phyloP scores from a whole-genome alignment of 768 basidiomycete species.

The Pisolithus microcarpus region DNA sequence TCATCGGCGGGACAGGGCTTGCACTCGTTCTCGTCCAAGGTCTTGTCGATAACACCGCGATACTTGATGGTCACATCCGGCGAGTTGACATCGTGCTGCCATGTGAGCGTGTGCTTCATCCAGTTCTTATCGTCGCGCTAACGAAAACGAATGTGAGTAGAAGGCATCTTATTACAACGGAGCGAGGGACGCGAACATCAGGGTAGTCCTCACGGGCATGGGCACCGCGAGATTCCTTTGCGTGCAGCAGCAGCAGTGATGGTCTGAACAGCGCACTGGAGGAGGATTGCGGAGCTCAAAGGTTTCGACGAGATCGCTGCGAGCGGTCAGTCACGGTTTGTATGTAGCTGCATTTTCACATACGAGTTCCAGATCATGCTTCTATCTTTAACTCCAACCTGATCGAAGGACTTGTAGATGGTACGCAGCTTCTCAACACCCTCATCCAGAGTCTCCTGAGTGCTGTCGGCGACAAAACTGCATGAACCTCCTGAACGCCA shows the following conservation, averaged over 20 bases:
- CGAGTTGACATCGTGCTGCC: slow-evolving; percentile 67
- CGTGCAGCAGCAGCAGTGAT: slow-evolving; percentile 89
- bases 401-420: slow-evolving; percentile 83
- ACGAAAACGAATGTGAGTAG: neutral
- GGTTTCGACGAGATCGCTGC: slow-evolving; percentile 91
- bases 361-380: slow-evolving; percentile 99
- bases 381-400: slow-evolving; percentile 95
- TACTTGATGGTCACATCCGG: slow-evolving; percentile 89
- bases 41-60: slow-evolving; percentile 75
- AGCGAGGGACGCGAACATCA: slow-evolving; percentile 48
- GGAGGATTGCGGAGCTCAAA: slow-evolving; percentile 92
- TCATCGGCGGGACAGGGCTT: slow-evolving; percentile 96
- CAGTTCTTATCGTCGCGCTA: slow-evolving; percentile 88
- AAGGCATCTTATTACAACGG: neutral
- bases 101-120: slow-evolving; percentile 97
- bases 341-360: slow-evolving; percentile 22
- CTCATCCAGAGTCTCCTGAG: slow-evolving; percentile 82
- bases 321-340: slow-evolving; percentile 6
- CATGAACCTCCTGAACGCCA: neutral
- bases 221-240: slow-evolving; percentile 95
- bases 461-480: slow-evolving; percentile 37
- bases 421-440: slow-evolving; percentile 81
- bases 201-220: slow-evolving; percentile 98
- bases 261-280: slow-evolving; percentile 94
- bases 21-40: slow-evolving; percentile 95